Percentiles rank a stretch among this genome's conserved stretches.
Evolutionary conservation across 345 rosid genomes (phyloP).

Genomic region (Bretschneidera sinensis): DNA sequence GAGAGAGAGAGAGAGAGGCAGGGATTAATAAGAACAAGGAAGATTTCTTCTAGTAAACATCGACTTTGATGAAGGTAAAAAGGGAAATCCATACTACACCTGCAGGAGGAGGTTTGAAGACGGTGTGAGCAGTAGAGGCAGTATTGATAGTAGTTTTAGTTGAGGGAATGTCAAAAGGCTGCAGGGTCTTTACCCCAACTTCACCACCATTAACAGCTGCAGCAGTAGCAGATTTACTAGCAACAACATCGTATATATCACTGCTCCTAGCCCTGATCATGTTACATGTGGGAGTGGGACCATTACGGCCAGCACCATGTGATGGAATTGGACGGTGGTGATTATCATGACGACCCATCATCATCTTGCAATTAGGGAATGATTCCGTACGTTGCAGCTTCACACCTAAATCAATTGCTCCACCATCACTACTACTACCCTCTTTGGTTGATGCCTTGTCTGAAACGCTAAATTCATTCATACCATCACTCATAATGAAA

Average conservation of each 20-base stretch:
- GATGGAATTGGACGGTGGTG: conserved; percentile 31
- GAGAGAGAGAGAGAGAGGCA: conserved; percentile 7
- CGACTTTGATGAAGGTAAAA: conserved; percentile 1
- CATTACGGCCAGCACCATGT: conserved; percentile 6
- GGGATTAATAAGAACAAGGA: conserved; percentile 12
- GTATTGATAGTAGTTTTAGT: background rate
- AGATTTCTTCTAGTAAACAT: background rate
- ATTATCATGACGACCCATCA: conserved; percentile 30
- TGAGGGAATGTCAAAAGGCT: conserved; percentile 27
- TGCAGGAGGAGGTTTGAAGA: conserved; percentile 38
- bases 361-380: conserved; percentile 15
- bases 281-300: conserved; percentile 25
- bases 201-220: conserved; percentile 10
- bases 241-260: conserved; percentile 13
- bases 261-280: conserved; percentile 10
- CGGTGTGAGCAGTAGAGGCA: conserved; percentile 11
- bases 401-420: conserved; percentile 22
- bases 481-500: conserved; percentile 5
- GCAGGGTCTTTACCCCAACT: conserved; percentile 14
- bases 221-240: conserved; percentile 6
- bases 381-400: conserved; percentile 27
- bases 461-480: conserved; percentile 37
- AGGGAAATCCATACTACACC: background rate
- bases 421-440: conserved; percentile 10
- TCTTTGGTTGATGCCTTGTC: conserved; percentile 33